Evolutionary conservation across 1,284 basidiomycete genomes (phyloP), one percentile per base, ranked within the genome.

Genomic region (Xerocomus amazonicus): DNA sequence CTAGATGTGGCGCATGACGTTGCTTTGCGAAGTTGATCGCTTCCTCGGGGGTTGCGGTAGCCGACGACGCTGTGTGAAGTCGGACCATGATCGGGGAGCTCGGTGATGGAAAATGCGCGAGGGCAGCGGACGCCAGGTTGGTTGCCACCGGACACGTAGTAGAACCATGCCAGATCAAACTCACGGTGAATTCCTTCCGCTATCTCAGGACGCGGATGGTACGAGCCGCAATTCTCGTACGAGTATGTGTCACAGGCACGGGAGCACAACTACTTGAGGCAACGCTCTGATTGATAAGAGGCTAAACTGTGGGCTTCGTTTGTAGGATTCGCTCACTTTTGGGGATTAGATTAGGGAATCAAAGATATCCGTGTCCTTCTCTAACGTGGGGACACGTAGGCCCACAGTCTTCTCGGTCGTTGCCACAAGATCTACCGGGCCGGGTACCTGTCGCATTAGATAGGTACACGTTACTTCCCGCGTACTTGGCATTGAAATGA

Each of bases 91-190:
- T 19, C 45, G 48, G 56, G 56, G 62, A 57, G 38, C 43, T 45
- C 49, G 53, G 61, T 1, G 13, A 43, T 39, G 27, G 55, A 47
- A 53, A 57, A 59, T 37, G 38, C 26, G 42, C 50, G 53, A 57
- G 47, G 48, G 43, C 42, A 49, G 29, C 47, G 56, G 59, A 43
- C 13, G 27, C 12, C 34, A 57, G 45, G n/a, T n/a, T n/a, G 19
- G 23, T 40, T 35, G 53, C 53, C 59, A 65, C 61, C 44, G 32
- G 45, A 43, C n/a, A 38, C 28, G 12, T 19, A 40, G 12, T 31
- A 48, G 47, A 54, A 46, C 35, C 33, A 3, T 28, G 28, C 42
- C 40, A 17, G 28, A 47, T 49, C 51, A 39, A 28, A 37, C 19
- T 23, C 38, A 43, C 33, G 31, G 38, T 12, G 43, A 34, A 23